Percentiles rank a stretch among this genome's conserved stretches.
phyloP scores from a whole-genome alignment of 371 early-diverging fungal genomes.

The Mucor velutinosus region DNA sequence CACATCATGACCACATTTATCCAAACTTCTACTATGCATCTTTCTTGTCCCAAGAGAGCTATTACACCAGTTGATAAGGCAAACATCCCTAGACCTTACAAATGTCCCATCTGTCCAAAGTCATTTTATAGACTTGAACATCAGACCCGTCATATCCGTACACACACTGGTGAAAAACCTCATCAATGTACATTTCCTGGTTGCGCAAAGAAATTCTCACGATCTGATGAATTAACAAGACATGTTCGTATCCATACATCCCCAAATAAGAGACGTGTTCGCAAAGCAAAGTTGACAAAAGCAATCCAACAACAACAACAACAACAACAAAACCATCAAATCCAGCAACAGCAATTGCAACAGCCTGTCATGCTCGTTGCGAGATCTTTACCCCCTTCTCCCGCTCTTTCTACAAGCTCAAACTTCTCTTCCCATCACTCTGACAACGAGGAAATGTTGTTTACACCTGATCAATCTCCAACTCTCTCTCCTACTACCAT shows the following conservation, averaged over 20 bases:
- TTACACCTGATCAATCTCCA: slow-evolving; percentile 49
- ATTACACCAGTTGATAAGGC: slow-evolving; percentile 41
- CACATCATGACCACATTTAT: slow-evolving; percentile 2
- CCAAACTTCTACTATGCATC: background rate
- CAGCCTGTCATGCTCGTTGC: slow-evolving; percentile 16
- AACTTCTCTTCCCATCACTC: slow-evolving; percentile 30
- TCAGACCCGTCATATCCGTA: slow-evolving; percentile 86
- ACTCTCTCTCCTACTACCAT: slow-evolving; percentile 29
- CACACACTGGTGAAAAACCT: slow-evolving; percentile 93
- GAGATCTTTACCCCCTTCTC: slow-evolving; percentile 37
- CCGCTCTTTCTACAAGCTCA: slow-evolving; percentile 39
- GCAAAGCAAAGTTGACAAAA: slow-evolving; percentile 13
- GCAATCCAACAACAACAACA: slow-evolving; percentile 20
- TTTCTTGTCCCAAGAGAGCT: slow-evolving; percentile 28
- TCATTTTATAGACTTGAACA: slow-evolving; percentile 77
- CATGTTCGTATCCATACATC: slow-evolving; percentile 79
- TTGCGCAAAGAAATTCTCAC: slow-evolving; percentile 87
- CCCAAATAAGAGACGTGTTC: slow-evolving; percentile 37
- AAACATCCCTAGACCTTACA: slow-evolving; percentile 61
- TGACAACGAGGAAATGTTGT: slow-evolving; percentile 45
- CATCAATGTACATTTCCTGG: slow-evolving; percentile 79
- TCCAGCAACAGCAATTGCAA: slow-evolving; percentile 3
- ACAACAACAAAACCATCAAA: slow-evolving; percentile 6
- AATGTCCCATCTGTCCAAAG: slow-evolving; percentile 70
- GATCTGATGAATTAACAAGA: slow-evolving; percentile 88